phyloP scores from a whole-genome alignment of 805 yeast species.

The Priceomyces medius region DNA sequence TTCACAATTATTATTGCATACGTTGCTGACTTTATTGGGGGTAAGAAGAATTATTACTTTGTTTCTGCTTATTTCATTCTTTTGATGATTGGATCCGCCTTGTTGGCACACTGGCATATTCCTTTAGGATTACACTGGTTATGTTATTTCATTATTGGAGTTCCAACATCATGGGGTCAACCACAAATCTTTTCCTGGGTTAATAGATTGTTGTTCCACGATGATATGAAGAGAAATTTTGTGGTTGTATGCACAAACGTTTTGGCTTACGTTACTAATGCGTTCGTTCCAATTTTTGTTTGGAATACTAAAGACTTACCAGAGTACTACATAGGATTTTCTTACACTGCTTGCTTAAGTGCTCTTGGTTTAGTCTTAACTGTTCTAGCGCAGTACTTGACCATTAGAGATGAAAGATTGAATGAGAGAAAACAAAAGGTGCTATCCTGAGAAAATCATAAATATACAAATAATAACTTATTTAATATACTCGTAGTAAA shows the following conservation, averaged over 20 bases:
- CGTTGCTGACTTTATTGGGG: slow-evolving; percentile 32
- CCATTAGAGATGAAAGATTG: slow-evolving; percentile 24
- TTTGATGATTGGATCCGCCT: slow-evolving; percentile 41
- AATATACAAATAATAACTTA: too few species aligned
- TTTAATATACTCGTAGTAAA: too few species aligned
- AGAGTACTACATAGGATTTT: slow-evolving; percentile 30
- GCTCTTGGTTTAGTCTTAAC: slow-evolving; percentile 32
- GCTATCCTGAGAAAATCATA: too few species aligned
- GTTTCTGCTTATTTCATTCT: slow-evolving; percentile 37
- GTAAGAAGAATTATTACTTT: slow-evolving; percentile 33
- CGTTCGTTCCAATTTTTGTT: slow-evolving; percentile 39
- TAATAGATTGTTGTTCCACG: slow-evolving; percentile 43
- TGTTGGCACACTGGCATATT: slow-evolving; percentile 48
- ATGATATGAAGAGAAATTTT: slow-evolving; percentile 43
- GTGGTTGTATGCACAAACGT: slow-evolving; percentile 39
- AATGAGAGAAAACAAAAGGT: neutral
- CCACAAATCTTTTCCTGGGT: slow-evolving; percentile 59
- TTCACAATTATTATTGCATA: slow-evolving; percentile 24
- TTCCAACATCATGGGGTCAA: slow-evolving; percentile 53
- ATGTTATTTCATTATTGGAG: slow-evolving; percentile 46
- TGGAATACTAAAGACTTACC: slow-evolving; percentile 40
- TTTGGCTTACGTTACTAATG: slow-evolving; percentile 38
- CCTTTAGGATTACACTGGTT: slow-evolving; percentile 51
- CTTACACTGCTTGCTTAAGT: slow-evolving; percentile 32
- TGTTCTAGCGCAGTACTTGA: slow-evolving; percentile 21